Evolutionary conservation across 441 rosid species (phyloP).

Genomic region (Erodium moschatum): DNA sequence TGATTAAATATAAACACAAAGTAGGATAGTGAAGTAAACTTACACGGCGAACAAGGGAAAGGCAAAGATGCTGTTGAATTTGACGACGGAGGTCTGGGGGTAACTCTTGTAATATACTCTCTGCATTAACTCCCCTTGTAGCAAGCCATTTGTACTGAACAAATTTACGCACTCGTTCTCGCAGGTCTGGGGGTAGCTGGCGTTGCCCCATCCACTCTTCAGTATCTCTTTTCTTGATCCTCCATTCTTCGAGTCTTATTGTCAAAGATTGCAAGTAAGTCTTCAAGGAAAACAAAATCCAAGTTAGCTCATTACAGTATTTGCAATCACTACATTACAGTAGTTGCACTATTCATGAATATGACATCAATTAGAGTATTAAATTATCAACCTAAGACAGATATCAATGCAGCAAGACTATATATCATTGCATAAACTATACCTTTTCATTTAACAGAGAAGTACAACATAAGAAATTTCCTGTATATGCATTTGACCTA

Average conservation of each 20-base stretch:
- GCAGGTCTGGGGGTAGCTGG: constrained; percentile 75
- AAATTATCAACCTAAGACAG: not conserved
- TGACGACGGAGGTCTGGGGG: constrained; percentile 85
- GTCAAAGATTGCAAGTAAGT: constrained; percentile 84
- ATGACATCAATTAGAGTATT: not conserved
- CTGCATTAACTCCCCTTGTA: constrained; percentile 82
- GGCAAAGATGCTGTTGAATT: constrained; percentile 75
- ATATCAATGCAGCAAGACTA: no score
- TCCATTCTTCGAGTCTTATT: constrained; percentile 89
- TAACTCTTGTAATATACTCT: constrained; percentile 53
- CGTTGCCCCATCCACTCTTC: constrained; percentile 98
- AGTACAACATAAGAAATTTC: no score
- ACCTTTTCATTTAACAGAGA: no score
- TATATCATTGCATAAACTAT: no score
- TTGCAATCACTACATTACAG: no score
- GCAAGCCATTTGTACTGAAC: constrained; percentile 89
- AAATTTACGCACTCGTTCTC: constrained; percentile 51
- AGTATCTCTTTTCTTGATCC: constrained; percentile 77
- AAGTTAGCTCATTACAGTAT: not conserved
- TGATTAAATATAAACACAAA: not conserved
- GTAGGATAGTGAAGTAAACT: constrained; percentile 18
- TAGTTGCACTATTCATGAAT: not conserved
- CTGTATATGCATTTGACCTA: no score
- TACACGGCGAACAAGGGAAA: constrained; percentile 86
- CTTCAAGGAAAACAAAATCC: constrained; percentile 28